These are phyloP conservation scores for Nakazawaea pomicola DNA, from an alignment of 805 yeast species.

Conservation along the genomic window DNA sequence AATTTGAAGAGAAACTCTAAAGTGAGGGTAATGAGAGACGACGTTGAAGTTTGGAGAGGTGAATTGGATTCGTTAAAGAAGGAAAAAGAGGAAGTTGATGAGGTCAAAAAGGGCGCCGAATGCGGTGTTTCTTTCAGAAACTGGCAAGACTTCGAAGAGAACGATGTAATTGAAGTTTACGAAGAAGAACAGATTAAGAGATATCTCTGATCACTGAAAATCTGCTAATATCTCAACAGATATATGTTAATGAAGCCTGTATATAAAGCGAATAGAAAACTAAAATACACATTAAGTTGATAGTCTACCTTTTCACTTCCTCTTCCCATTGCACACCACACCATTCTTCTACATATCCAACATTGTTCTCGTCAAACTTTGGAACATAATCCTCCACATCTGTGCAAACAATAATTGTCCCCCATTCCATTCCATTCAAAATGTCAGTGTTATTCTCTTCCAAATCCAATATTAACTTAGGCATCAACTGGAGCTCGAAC, in stretches of 20 bases:
- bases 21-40: conserved; percentile 27
- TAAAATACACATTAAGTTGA: neutral
- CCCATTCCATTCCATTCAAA: conserved; percentile 94
- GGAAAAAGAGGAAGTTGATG: conserved; percentile 71
- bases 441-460: conserved; percentile 50
- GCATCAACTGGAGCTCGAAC: conserved; percentile 92
- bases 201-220: conserved; percentile 36
- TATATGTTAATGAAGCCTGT: too few species aligned
- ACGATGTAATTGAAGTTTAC: conserved; percentile 69
- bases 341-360: conserved; percentile 80
- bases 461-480: conserved; percentile 79
- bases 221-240: too few species aligned
- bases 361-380: conserved; percentile 50
- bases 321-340: conserved; percentile 87
- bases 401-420: conserved; percentile 81
- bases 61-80: conserved; percentile 69
- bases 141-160: conserved; percentile 67
- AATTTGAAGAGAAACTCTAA: conserved; percentile 51
- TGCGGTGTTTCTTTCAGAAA: conserved; percentile 77
- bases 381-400: conserved; percentile 27
- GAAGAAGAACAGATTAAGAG: conserved; percentile 62
- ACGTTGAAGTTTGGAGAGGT: conserved; percentile 30
- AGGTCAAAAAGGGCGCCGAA: conserved; percentile 80
- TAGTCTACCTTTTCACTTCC: conserved; percentile 13
- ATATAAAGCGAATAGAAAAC: neutral